Evolutionary conservation across 768 basidiomycete species (phyloP), one percentile per base, ranked within the genome.

Genomic region (Auricularia sp.): DNA sequence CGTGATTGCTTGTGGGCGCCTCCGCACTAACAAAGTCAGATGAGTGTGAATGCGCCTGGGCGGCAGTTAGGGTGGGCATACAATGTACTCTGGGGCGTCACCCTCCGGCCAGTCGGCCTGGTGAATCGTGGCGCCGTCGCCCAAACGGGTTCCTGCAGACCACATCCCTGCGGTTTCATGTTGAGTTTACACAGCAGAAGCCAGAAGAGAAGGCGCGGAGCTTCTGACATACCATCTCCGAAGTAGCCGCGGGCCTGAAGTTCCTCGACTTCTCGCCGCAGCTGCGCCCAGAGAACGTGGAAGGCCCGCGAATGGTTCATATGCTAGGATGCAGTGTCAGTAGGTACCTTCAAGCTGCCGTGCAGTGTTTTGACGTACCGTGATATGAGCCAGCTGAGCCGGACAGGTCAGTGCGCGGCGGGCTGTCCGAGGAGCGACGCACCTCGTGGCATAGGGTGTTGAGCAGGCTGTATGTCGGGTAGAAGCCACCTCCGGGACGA

Each of bases 381-480:
- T 87, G 68, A 89, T 90, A 71, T 93, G 91, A 3, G 91, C 90
- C 39, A 93, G 77, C 91, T 93, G 69, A 14, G 39, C 39, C 1
- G 8, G 39, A 7, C 14, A 39, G 14, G 62, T 72, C 33, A 35
- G 29, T 29, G 64, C 16, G 21, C 35, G 14, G 61, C 23, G 35
- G 23, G 43, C 47, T 3, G 29, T 61, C 7, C 11, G 11, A 63
- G 33, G 18, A 43, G 39, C 29, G 62, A 72, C 75, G 62, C 68
- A 93, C 90, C 81, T 93, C 91, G 70, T 93, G 91, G 72, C 91
- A 93, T 8, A 93, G 73, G 1, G 85, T 87, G 68, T 87, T 84
- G 80, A 93, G 82, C 35, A 93, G 69, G 83, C 85, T 88, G 29
- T 82, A 81, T 12, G 78, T 80, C 1, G 88, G 80, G 23, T 83